Percentiles rank a stretch among this genome's conserved stretches.
Conservation (phyloP, 257 asterid species). For the Capsicum pubescens region DNA sequence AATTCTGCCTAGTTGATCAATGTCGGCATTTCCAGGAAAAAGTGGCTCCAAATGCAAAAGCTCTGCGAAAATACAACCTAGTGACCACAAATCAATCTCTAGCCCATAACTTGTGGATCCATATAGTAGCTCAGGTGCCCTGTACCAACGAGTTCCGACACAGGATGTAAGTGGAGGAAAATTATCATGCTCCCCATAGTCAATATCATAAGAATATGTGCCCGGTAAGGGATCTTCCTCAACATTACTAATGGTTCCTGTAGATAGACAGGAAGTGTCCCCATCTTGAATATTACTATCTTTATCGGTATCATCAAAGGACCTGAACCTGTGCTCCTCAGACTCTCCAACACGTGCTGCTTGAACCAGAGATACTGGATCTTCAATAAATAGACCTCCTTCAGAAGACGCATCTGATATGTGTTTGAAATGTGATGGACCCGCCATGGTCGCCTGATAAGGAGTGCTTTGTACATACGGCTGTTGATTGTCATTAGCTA, state of each 20-base stretch:
- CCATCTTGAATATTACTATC: slow-evolving; percentile 70
- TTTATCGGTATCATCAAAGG: slow-evolving; percentile 59
- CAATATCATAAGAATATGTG: slow-evolving; percentile 60
- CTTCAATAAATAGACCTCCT: slow-evolving; percentile 40
- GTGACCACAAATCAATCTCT: slow-evolving; percentile 94
- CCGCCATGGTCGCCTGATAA: slow-evolving; percentile 37
- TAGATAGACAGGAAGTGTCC: slow-evolving; percentile 78
- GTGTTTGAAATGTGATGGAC: slow-evolving; percentile 42
- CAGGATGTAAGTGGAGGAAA: slow-evolving; percentile 83
- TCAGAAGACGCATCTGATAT: slow-evolving; percentile 32
- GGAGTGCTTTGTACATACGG: slow-evolving; percentile 45
- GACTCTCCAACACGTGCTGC: slow-evolving; percentile 41
- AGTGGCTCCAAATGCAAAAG: slow-evolving; percentile 73
- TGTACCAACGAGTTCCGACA: slow-evolving; percentile 96
- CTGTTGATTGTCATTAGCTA: slow-evolving; percentile 48
- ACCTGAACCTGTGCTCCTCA: slow-evolving; percentile 40
- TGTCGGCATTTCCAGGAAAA: slow-evolving; percentile 87
- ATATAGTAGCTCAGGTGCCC: slow-evolving; percentile 92
- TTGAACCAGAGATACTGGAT: slow-evolving; percentile 36
- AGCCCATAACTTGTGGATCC: slow-evolving; percentile 86
- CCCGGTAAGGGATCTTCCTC: slow-evolving; percentile 69
- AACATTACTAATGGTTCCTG: slow-evolving; percentile 75
- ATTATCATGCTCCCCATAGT: slow-evolving; percentile 58
- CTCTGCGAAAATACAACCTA: slow-evolving; percentile 94
- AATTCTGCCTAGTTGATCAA: slow-evolving; percentile 80